Evolutionary conservation across 108 stramenopile species (phyloP), one percentile per base, ranked within the genome.

Genomic region (Cyclotella choctawhatcheeana): DNA sequence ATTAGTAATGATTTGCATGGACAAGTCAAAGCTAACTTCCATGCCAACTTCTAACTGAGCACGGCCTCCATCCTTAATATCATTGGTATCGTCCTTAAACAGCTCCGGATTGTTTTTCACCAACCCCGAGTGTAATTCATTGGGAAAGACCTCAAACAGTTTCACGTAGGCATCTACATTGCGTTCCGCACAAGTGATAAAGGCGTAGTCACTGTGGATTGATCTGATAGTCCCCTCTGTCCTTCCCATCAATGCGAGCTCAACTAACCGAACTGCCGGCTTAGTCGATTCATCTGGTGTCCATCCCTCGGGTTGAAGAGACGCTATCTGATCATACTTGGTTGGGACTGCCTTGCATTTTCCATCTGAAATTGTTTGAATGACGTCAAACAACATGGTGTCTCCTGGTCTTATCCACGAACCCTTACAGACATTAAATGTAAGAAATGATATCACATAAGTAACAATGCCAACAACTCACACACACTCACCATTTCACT

Each of bases 21-120:
- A 91, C 25, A 93, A 67, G 70, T 93, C 92, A 73, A 93, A 93
- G 44, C 82, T 72, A 20, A 91, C 88, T 56, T 86, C 89, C 37
- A 80, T 74, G 5, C 87, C 92, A 24, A 74, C 78, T 24, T 77
- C 78, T 16, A 77, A 18, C 8, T 58, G 71, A 44, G 60, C 58
- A 4, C 73, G 60, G 2, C 65, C 72, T 22, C 40, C 51, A 44
- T 71, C 68, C n/a, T 64, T 61, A 27, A 55, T 64, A 6, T 84
- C 52, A 47, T 54, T 76, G 69, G 44, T 62, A 27, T 47, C 52
- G 2, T 43, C 31, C 27, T 16, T 16, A 31, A 58, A 18, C 47
- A 51, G 29, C 27, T 56, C 55, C 1, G 51, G 50, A 44, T 24
- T 66, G 26, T 78, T 78, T 3, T 48, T 44, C 7, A 70, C 74